A percentile compares a stretch with the other conserved stretches of the same genome.
These are phyloP conservation scores for Grosmannia serpens DNA, from an alignment of 2,329 filamentous ascomycete species.

Conservation along the genomic window DNA sequence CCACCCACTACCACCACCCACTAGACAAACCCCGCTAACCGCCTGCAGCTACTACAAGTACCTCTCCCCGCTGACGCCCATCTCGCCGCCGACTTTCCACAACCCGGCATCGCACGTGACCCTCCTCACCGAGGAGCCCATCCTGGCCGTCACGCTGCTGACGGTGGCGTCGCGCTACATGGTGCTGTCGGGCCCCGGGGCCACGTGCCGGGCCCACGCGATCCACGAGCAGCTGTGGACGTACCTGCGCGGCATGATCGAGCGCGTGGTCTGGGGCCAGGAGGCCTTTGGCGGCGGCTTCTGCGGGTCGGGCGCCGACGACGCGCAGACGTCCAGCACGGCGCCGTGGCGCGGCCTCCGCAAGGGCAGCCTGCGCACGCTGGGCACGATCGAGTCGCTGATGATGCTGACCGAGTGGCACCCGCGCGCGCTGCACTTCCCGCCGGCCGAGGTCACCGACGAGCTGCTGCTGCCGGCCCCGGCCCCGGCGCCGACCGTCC, in stretches of 20 bases:
- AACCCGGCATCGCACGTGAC: conserved; percentile 69
- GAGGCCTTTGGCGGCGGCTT: conserved; percentile 89
- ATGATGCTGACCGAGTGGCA: conserved; percentile 97
- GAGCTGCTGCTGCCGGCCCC: conserved; percentile 50
- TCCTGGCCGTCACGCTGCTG: conserved; percentile 80
- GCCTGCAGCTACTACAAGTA: conserved; percentile 69
- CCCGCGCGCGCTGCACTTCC: conserved; percentile 86
- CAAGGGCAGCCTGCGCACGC: conserved; percentile 71
- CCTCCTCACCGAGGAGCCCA: conserved; percentile 80
- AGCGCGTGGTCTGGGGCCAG: conserved; percentile 88
- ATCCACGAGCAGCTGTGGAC: conserved; percentile 96
- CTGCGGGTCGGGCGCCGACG: conserved; percentile 57
- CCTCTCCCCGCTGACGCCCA: conserved; percentile 83
- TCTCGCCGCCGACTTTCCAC: conserved; percentile 82
- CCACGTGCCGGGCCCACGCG: conserved; percentile 71
- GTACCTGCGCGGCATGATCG: conserved; percentile 89
- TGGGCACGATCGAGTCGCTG: conserved; percentile 89
- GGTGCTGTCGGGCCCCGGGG: conserved; percentile 66
- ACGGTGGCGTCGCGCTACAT: conserved; percentile 86
- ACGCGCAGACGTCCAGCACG: conserved; percentile 53
- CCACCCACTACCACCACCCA: no score
- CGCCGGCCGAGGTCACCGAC: conserved; percentile 63
- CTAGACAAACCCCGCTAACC: background rate
- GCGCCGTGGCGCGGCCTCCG: conserved; percentile 58
- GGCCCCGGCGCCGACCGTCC: background rate